Percentiles rank a stretch among this genome's conserved stretches.
These are phyloP conservation scores for Alternaria longipes DNA, from an alignment of 2,329 filamentous ascomycete species.

Conservation along the genomic window DNA sequence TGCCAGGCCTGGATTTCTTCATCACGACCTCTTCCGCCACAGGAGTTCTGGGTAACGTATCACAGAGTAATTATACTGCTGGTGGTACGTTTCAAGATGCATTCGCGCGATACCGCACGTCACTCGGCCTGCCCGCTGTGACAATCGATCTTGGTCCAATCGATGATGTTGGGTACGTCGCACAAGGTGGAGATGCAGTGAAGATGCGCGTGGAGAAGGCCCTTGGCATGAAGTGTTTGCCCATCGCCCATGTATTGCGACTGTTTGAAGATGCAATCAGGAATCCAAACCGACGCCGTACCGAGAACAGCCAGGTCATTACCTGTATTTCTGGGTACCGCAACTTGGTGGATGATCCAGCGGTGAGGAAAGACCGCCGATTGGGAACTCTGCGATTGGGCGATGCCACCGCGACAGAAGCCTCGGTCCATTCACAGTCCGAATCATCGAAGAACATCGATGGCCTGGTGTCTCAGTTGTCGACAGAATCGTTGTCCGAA, in stretches of 20 bases:
- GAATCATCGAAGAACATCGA: constrained; percentile 1
- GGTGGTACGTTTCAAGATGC: constrained; percentile 52
- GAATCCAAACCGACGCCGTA: background rate
- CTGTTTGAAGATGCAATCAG: constrained; percentile 7
- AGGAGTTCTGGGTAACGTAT: constrained; percentile 37
- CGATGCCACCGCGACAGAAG: background rate
- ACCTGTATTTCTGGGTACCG: constrained; percentile 3
- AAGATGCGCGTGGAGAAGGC: constrained; percentile 6
- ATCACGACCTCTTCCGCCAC: constrained; percentile 39
- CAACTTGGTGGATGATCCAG: background rate
- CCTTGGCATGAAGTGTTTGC: constrained; percentile 5
- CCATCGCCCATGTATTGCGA: constrained; percentile 4
- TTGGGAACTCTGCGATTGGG: constrained; percentile 4
- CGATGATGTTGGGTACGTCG: constrained; percentile 50
- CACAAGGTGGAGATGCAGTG: constrained; percentile 1
- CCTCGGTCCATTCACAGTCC: background rate
- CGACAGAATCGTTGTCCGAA: background rate
- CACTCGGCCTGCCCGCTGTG: constrained; percentile 49
- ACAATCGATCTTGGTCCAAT: constrained; percentile 63
- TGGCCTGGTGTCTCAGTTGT: background rate
- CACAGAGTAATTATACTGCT: constrained; percentile 59
- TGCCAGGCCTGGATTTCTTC: constrained; percentile 39
- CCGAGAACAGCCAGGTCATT: constrained; percentile 2
- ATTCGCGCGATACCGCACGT: constrained; percentile 29
- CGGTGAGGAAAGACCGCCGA: background rate